Conservation (phyloP, 2,329 filamentous ascomycete species). For the Pseudogymnoascus sp. region DNA sequence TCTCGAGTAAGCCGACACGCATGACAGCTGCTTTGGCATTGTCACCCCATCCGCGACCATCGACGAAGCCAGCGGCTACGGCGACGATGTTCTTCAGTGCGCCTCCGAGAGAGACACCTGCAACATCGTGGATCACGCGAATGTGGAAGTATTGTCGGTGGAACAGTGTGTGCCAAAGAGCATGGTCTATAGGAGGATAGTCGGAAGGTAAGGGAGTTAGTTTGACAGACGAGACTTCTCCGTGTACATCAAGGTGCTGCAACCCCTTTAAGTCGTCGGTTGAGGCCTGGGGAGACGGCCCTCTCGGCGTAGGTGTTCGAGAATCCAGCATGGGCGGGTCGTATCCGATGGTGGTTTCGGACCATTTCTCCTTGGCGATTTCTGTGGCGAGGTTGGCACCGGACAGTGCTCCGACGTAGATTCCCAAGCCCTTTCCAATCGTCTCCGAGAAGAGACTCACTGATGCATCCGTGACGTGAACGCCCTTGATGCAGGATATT, state of each 20-base stretch:
- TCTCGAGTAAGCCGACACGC: constrained; percentile 90
- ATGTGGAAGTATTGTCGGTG: constrained; percentile 97
- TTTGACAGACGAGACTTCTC: constrained; percentile 59
- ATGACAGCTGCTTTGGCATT: constrained; percentile 99
- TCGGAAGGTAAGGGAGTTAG: constrained; percentile 72
- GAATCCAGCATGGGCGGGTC: constrained; percentile 87
- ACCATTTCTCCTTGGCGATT: constrained; percentile 93
- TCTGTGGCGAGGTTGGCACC: constrained; percentile 95
- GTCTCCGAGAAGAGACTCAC: constrained; percentile 90
- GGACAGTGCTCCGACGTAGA: constrained; percentile 93
- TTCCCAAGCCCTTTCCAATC: constrained; percentile 83
- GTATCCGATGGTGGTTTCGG: constrained; percentile 94
- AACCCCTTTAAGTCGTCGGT: constrained; percentile 46
- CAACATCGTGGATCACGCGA: constrained; percentile 88
- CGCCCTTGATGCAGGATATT: constrained; percentile 97
- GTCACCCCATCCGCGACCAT: constrained; percentile 94
- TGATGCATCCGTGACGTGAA: constrained; percentile 81
- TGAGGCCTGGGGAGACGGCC: constrained; percentile 43
- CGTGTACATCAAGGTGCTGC: constrained; percentile 63
- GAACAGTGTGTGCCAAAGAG: constrained; percentile 78
- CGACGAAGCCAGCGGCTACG: constrained; percentile 87
- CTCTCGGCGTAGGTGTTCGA: constrained; percentile 59
- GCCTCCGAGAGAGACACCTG: constrained; percentile 87
- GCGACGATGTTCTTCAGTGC: constrained; percentile 97
- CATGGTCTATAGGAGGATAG: constrained; percentile 81